phyloP scores from a whole-genome alignment of 2,329 filamentous ascomycete genomes.

The Trichoderma atrobrunneum region DNA sequence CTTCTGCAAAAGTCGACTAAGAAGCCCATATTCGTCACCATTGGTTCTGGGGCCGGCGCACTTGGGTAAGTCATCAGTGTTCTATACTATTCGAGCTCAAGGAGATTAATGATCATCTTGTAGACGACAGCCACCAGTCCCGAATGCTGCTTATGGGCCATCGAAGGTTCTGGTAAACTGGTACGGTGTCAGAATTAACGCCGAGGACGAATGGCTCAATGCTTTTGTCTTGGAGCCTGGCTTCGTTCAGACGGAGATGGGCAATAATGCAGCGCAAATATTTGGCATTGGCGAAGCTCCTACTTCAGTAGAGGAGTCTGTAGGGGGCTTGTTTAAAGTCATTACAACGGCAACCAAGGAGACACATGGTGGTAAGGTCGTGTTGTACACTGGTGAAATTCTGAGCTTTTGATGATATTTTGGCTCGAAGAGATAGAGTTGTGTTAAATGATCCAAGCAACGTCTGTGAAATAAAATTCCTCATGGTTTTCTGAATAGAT shows the following conservation, averaged over 20 bases:
- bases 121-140: slow-evolving; percentile 31
- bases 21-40: slow-evolving; percentile 34
- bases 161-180: slow-evolving; percentile 37
- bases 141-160: slow-evolving; percentile 35
- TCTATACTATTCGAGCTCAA: background rate
- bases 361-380: slow-evolving; percentile 2
- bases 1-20: slow-evolving; percentile 32
- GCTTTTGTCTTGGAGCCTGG: slow-evolving; percentile 38
- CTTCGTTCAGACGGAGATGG: slow-evolving; percentile 35
- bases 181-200: slow-evolving; percentile 16
- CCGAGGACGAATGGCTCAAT: slow-evolving; percentile 22
- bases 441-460: background rate
- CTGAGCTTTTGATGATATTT: background rate
- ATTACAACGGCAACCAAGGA: slow-evolving; percentile 33
- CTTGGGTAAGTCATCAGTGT: slow-evolving; percentile 11
- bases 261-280: slow-evolving; percentile 29
- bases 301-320: slow-evolving; percentile 33
- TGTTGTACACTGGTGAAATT: background rate
- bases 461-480: background rate
- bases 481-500: background rate
- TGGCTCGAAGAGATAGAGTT: background rate
- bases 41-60: slow-evolving; percentile 29
- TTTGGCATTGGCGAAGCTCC: slow-evolving; percentile 30
- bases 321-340: slow-evolving; percentile 32
- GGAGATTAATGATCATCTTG: slow-evolving; percentile 24